These are phyloP conservation scores for Neospermospora avenae DNA, from an alignment of 2,329 filamentous ascomycete species.

Conservation along the genomic window DNA sequence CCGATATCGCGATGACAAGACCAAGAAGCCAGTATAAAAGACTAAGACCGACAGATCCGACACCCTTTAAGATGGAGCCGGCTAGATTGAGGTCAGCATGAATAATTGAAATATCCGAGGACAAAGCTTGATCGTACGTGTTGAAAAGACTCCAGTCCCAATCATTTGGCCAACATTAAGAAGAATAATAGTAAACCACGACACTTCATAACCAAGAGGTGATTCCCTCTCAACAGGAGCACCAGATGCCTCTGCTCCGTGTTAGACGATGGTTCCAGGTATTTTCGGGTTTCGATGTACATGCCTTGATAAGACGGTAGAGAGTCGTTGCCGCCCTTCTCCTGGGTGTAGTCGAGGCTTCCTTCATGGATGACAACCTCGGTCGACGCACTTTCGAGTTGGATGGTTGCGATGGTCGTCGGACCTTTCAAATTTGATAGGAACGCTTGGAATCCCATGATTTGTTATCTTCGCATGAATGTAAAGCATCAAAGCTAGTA, in stretches of 20 bases:
- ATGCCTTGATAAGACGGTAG: conserved; percentile 35
- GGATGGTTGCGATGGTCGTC: neutral
- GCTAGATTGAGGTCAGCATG: conserved; percentile 38
- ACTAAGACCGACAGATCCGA: conserved; percentile 59
- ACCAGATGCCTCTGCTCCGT: conserved; percentile 48
- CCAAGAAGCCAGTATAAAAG: conserved; percentile 65
- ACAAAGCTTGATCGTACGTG: neutral
- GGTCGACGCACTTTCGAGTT: neutral
- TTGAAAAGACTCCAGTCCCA: conserved; percentile 47
- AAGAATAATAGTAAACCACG: conserved; percentile 53
- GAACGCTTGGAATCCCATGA: neutral
- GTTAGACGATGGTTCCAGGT: conserved; percentile 35
- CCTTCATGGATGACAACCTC: neutral
- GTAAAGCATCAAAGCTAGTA: neutral
- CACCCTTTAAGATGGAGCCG: conserved; percentile 53
- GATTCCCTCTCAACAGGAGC: conserved; percentile 58
- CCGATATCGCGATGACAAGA: conserved; percentile 53
- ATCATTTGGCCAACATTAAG: conserved; percentile 62
- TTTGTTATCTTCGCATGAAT: neutral
- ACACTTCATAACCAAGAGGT: conserved; percentile 58
- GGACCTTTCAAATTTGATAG: neutral
- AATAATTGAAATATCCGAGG: no score
- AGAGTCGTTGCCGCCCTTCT: conserved; percentile 42
- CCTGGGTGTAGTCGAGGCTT: conserved; percentile 28
- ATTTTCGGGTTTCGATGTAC: neutral